phyloP scores from a whole-genome alignment of 2,329 filamentous ascomycete genomes.

The Fusarium marasasianum region DNA sequence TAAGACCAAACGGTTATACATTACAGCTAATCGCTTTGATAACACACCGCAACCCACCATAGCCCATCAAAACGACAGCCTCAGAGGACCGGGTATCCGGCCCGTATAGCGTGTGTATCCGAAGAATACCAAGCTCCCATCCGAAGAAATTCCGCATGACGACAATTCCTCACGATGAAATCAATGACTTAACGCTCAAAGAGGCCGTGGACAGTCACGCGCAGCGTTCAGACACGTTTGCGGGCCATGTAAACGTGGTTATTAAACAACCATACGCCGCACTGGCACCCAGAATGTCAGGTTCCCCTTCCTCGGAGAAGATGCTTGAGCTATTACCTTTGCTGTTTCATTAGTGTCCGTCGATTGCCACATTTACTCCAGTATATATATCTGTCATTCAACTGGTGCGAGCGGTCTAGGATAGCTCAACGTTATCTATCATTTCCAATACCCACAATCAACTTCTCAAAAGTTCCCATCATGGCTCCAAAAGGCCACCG shows the following conservation, averaged over 20 bases:
- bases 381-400: neutral
- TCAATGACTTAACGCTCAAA: constrained; percentile 15
- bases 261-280: constrained; percentile 16
- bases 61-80: neutral
- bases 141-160: constrained; percentile 40
- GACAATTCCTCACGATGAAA: constrained; percentile 4
- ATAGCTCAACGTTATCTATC: neutral
- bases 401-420: neutral
- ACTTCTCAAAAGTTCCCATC: neutral
- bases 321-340: neutral
- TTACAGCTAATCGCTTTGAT: neutral
- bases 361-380: neutral
- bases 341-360: neutral
- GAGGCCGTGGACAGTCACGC: constrained; percentile 1
- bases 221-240: neutral
- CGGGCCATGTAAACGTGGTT: constrained; percentile 1
- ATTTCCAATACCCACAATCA: neutral
- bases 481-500: constrained; percentile 31
- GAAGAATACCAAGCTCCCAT: constrained; percentile 33
- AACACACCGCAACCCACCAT: neutral
- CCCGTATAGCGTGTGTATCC: constrained; percentile 38
- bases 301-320: neutral
- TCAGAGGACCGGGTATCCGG: constrained; percentile 32
- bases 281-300: constrained; percentile 2
- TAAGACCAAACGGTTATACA: neutral